Evolutionary conservation across 2,329 filamentous ascomycete genomes (phyloP), one percentile per base, ranked within the genome.

Genomic region (Lecanoromycetidae sp.): DNA sequence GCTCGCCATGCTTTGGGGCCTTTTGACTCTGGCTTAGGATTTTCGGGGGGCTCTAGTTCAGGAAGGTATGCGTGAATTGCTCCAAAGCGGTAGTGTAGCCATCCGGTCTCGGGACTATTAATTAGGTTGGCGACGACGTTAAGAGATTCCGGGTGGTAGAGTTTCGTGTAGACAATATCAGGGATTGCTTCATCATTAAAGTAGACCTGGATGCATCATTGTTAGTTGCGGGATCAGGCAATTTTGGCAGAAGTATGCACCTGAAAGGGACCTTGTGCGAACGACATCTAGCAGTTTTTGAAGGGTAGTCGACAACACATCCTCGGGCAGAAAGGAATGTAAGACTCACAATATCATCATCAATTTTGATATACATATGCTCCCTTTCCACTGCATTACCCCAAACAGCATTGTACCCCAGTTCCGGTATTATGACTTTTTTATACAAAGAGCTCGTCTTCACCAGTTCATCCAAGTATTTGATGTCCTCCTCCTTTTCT

Each of bases 61-160:
- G 74, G 73, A 17, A 75, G 64, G 56, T 76, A 77, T 3, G 74
- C 70, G 41, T 71, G 63, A 17, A 75, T 65, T 15, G 70, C 69
- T 4, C 71, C 71, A 7, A 72, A 63, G 48, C 74, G 74, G 55
- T 68, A 71, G 54, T 79, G 75, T 15, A 77, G 63, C 61, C 71
- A 70, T 40, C 68, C 67, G 26, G 76, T 68, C 9, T 72, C 64
- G 12, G 72, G 74, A 40, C 74, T 71, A 51, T 78, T 78, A 52
- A 77, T 62, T 19, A 79, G 64, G 52, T 78, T 77, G 41, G 73
- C 73, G 2, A 72, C 74, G 12, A 77, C 69, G 37, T 71, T 61
- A 52, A 68, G 69, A 22, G 67, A 67, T 32, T 74, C 66, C 6
- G 73, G 71, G 26, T 76, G 66, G 3, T 68, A 63, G 40, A 74